Conservation (phyloP, 108 stramenopile species). For the Cyclotella kingstonii region DNA sequence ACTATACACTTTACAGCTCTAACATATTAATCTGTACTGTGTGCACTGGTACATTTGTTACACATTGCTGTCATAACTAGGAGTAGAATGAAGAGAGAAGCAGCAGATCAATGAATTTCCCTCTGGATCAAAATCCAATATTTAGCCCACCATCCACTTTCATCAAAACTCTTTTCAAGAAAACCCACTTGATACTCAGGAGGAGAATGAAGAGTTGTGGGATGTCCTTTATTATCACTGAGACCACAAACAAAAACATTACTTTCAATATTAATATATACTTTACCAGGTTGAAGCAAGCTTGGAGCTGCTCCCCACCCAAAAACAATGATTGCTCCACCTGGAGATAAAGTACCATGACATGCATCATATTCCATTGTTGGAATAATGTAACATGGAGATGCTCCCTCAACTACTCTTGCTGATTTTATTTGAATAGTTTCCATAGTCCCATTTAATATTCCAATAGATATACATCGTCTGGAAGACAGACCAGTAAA, state of each 20-base stretch:
- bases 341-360: conserved; percentile 63
- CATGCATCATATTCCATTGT: conserved; percentile 63
- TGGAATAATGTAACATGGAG: conserved; percentile 68
- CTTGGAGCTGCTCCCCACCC: conserved; percentile 73
- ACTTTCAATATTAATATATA: conserved; percentile 74
- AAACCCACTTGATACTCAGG: conserved; percentile 63
- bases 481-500: conserved; percentile 72
- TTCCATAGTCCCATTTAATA: conserved; percentile 72
- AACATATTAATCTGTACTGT: too few relatives aligned
- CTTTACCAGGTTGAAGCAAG: conserved; percentile 65
- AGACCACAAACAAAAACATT: conserved; percentile 67
- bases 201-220: conserved; percentile 49
- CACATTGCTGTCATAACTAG: too few relatives aligned
- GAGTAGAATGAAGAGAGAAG: background rate
- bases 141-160: conserved; percentile 83
- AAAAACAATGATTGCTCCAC: conserved; percentile 73
- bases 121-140: conserved; percentile 68
- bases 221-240: conserved; percentile 50
- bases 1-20: too few relatives aligned
- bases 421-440: conserved; percentile 73
- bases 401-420: conserved; percentile 71
- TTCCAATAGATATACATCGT: conserved; percentile 68
- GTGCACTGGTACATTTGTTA: background rate
- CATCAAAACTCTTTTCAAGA: conserved; percentile 78
- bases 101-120: background rate